These are phyloP conservation scores for Starmerella vaccinii DNA, from an alignment of 805 yeast genomes.

Conservation along the genomic window DNA sequence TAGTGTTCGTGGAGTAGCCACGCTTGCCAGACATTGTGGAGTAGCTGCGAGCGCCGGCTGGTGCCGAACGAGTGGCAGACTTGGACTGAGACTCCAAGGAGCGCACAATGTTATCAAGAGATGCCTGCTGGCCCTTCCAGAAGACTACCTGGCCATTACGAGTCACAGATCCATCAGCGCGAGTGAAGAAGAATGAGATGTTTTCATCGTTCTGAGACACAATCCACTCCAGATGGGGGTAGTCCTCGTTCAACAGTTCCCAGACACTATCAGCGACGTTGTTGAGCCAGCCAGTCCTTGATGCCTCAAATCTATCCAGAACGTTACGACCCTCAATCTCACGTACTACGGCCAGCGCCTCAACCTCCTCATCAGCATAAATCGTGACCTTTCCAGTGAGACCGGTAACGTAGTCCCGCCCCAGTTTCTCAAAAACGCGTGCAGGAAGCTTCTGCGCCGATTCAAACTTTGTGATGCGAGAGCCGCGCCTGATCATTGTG, in stretches of 20 bases:
- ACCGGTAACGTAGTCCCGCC: constrained; percentile 68
- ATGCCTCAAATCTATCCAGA: constrained; percentile 75
- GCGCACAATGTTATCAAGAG: constrained; percentile 37
- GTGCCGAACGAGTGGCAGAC: not conserved
- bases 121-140: constrained; percentile 81
- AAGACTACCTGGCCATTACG: constrained; percentile 81
- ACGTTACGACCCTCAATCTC: constrained; percentile 46
- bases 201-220: constrained; percentile 85
- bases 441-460: constrained; percentile 45
- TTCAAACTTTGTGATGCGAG: constrained; percentile 60
- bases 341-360: constrained; percentile 79
- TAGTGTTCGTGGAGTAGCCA: not conserved
- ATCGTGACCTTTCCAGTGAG: constrained; percentile 59
- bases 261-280: constrained; percentile 93
- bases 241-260: constrained; percentile 67
- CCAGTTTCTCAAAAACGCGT: constrained; percentile 61
- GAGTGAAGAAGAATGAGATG: constrained; percentile 81
- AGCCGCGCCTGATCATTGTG: constrained; percentile 94
- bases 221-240: constrained; percentile 68
- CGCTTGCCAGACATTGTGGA: constrained; percentile 3
- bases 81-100: not conserved
- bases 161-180: constrained; percentile 87
- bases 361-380: constrained; percentile 84
- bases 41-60: constrained; percentile 5
- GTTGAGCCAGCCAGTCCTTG: constrained; percentile 92